Evolutionary conservation across 2,329 filamentous ascomycete genomes (phyloP).

Genomic region (Orbilia brochopaga): DNA sequence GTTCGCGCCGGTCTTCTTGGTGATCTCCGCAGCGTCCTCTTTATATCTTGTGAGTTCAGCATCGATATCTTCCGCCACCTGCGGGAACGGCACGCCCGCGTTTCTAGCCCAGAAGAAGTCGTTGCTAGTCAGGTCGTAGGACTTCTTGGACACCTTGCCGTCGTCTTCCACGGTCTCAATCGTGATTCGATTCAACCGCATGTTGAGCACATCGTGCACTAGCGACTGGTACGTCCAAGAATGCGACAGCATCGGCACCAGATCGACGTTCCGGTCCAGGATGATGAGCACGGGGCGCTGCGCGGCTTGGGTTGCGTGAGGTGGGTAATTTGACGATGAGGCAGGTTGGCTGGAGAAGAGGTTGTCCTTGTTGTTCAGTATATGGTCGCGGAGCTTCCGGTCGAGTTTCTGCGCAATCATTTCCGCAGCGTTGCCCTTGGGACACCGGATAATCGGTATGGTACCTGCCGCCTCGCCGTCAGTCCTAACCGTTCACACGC

Average conservation of each 20-base stretch:
- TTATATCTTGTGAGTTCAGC: constrained; percentile 92
- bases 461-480: constrained; percentile 65
- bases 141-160: constrained; percentile 75
- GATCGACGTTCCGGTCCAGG: constrained; percentile 91
- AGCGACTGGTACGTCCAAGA: constrained; percentile 71
- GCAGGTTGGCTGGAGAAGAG: constrained; percentile 72
- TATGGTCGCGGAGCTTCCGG: constrained; percentile 92
- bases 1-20: constrained; percentile 89
- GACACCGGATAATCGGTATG: constrained; percentile 93
- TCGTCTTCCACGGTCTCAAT: constrained; percentile 84
- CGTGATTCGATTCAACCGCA: constrained; percentile 91
- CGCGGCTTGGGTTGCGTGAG: constrained; percentile 67
- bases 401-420: constrained; percentile 94
- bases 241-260: constrained; percentile 98
- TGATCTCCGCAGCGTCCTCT: constrained; percentile 91
- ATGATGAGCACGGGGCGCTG: constrained; percentile 89
- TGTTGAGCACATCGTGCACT: constrained; percentile 71
- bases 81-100: constrained; percentile 85
- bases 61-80: constrained; percentile 95
- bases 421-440: constrained; percentile 89
- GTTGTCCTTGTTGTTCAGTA: constrained; percentile 89
- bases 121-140: constrained; percentile 84
- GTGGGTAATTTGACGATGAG: constrained; percentile 62
- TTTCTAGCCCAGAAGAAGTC: constrained; percentile 99
- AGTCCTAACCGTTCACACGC: constrained; percentile 20